A percentile compares a stretch with the other conserved stretches of the same genome.
These are phyloP conservation scores for Guadua angustifolia DNA, from an alignment of 176 grass and related monocot species.

Conservation along the genomic window DNA sequence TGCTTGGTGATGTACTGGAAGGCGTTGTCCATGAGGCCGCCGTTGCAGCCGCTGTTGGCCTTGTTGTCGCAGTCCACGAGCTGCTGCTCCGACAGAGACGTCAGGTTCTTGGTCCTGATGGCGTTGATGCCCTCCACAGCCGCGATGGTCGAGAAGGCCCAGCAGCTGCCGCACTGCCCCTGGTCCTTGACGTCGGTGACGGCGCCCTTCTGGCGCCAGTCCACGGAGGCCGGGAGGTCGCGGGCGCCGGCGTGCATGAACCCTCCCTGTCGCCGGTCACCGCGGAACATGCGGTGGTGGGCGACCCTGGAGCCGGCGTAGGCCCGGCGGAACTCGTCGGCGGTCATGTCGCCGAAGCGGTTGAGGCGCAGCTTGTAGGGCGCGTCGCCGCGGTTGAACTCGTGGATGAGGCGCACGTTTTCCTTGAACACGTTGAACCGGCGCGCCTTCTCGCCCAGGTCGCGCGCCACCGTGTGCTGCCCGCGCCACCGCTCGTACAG, in stretches of 20 bases:
- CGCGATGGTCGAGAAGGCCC: conserved; percentile 69
- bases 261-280: not conserved
- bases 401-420: conserved; percentile 77
- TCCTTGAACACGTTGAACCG: conserved; percentile 84
- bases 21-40: conserved; percentile 71
- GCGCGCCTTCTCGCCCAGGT: conserved; percentile 57
- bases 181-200: conserved; percentile 80
- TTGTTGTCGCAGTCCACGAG: conserved; percentile 74
- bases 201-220: conserved; percentile 69
- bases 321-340: conserved; percentile 66
- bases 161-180: conserved; percentile 81
- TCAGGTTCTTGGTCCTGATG: conserved; percentile 56
- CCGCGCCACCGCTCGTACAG: conserved; percentile 79
- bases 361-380: conserved; percentile 88
- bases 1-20: conserved; percentile 66
- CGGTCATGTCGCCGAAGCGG: conserved; percentile 82
- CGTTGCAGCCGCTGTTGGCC: conserved; percentile 56
- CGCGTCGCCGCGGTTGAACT: conserved; percentile 66
- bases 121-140: conserved; percentile 75
- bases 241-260: conserved; percentile 51
- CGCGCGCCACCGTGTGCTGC: conserved; percentile 58
- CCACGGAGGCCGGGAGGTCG: conserved; percentile 51
- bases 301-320: conserved; percentile 61
- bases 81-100: conserved; percentile 69
- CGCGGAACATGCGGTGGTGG: conserved; percentile 61